phyloP scores from a whole-genome alignment of 192 early-diverging fungal genomes.

The Coemansia sp. region DNA sequence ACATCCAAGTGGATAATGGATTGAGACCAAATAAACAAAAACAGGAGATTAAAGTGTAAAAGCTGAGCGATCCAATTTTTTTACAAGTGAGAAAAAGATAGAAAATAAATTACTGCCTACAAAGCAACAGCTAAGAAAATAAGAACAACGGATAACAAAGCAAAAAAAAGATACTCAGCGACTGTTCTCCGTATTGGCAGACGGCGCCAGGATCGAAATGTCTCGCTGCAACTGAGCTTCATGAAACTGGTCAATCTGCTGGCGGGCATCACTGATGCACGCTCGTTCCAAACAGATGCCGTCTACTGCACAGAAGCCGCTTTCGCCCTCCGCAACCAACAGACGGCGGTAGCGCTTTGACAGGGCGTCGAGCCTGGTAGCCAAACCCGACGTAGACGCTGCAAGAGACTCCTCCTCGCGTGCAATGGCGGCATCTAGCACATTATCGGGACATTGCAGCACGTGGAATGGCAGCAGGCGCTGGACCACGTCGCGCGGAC shows the following conservation, averaged over 20 bases:
- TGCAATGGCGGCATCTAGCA: conserved; percentile 14
- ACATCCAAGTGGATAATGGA: too few species aligned
- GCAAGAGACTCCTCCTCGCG: conserved; percentile 8
- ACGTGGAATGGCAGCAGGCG: conserved; percentile 72
- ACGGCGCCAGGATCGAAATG: conserved; percentile 24
- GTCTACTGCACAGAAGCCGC: conserved; percentile 13
- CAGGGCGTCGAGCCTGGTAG: conserved; percentile 4
- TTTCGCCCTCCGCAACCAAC: conserved; percentile 19
- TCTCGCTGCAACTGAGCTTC: conserved; percentile 32
- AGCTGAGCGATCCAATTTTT: too few species aligned
- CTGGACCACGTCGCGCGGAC: conserved; percentile 57
- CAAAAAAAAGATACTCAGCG: not conserved
- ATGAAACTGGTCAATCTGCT: conserved; percentile 16
- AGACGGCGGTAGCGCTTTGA: conserved; percentile 13
- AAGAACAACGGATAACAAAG: not conserved
- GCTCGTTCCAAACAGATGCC: conserved; percentile 24
- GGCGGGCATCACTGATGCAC: conserved; percentile 5
- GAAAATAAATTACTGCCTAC: too few species aligned
- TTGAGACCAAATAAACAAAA: too few species aligned
- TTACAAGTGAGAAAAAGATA: too few species aligned
- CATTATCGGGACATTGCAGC: conserved; percentile 59
- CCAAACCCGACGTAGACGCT: not conserved
- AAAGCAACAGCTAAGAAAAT: too few species aligned
- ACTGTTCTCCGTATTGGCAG: too few species aligned
- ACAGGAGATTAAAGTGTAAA: too few species aligned